These are phyloP conservation scores for Brettanomyces bruxellensis DNA, from an alignment of 805 yeast genomes.

Conservation along the genomic window DNA sequence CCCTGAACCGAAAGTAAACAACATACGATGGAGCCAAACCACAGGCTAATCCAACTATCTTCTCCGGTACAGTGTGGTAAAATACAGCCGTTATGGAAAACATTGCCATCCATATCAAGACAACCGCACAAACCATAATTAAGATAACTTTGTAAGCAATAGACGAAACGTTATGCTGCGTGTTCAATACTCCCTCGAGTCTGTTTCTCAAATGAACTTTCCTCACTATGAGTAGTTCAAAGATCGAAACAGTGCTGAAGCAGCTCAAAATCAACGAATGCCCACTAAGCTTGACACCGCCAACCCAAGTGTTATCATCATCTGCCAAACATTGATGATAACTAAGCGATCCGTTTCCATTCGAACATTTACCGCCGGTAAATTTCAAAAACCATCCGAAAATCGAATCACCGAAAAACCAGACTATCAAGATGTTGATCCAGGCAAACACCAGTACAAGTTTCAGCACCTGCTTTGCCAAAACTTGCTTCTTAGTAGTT, in stretches of 20 bases:
- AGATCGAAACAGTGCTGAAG: slow-evolving; percentile 20
- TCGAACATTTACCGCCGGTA: slow-evolving; percentile 32
- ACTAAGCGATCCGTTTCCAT: slow-evolving; percentile 8
- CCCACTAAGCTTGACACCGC: slow-evolving; percentile 35
- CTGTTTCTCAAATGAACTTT: neutral
- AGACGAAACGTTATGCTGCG: neutral
- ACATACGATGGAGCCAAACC: slow-evolving; percentile 28
- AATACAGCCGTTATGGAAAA: slow-evolving; percentile 37
- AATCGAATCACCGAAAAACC: slow-evolving; percentile 27
- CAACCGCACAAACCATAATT: neutral
- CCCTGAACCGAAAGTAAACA: slow-evolving; percentile 13
- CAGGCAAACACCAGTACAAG: slow-evolving; percentile 12
- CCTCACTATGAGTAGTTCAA: slow-evolving; percentile 10
- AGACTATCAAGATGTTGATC: slow-evolving; percentile 16
- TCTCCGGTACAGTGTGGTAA: slow-evolving; percentile 40
- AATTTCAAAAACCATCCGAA: slow-evolving; percentile 24
- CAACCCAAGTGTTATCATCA: slow-evolving; percentile 24
- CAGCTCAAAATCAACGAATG: slow-evolving; percentile 30
- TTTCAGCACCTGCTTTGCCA: slow-evolving; percentile 13
- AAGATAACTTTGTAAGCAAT: neutral
- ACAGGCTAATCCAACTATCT: slow-evolving; percentile 32
- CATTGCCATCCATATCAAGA: slow-evolving; percentile 29
- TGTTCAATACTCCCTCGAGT: neutral
- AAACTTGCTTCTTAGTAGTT: slow-evolving; percentile 1
- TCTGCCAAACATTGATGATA: slow-evolving; percentile 16